Percentiles rank a stretch among this genome's conserved stretches.
Conservation (phyloP, 305 asterid genomes). For the Monarda citriodora region DNA sequence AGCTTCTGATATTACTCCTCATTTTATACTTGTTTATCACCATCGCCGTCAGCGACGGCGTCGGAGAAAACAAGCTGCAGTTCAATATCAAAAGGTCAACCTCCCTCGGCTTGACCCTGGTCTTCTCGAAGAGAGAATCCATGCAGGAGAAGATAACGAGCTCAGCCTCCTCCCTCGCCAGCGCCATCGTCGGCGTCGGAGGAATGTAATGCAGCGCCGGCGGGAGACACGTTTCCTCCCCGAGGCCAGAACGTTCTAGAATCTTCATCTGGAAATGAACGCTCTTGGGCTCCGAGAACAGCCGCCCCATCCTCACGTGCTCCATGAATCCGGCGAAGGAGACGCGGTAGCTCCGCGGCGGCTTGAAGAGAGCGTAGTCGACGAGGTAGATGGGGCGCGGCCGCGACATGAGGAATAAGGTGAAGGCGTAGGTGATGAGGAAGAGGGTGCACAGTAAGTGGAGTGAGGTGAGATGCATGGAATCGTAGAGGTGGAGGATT, state of each 20-base stretch:
- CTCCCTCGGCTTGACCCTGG: slow-evolving; percentile 35
- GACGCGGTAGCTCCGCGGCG: slow-evolving; percentile 32
- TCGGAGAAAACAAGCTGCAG: slow-evolving; percentile 41
- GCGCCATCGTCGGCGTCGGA: slow-evolving; percentile 29
- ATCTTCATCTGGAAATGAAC: slow-evolving; percentile 39
- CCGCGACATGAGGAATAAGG: slow-evolving; percentile 36
- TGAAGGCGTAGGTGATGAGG: slow-evolving; percentile 21
- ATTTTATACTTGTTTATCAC: slow-evolving; percentile 45
- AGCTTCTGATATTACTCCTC: slow-evolving; percentile 49
- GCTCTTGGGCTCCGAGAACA: slow-evolving; percentile 35
- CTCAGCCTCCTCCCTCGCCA: slow-evolving; percentile 45
- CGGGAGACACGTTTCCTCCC: slow-evolving; percentile 43
- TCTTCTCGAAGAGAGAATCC: slow-evolving; percentile 38
- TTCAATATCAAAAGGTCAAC: slow-evolving; percentile 37
- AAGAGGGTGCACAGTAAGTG: slow-evolving; percentile 26
- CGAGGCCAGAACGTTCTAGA: slow-evolving; percentile 48
- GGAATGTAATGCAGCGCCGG: slow-evolving; percentile 43
- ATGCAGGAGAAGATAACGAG: slow-evolving; percentile 40
- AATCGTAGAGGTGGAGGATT: slow-evolving; percentile 18
- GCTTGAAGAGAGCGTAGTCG: slow-evolving; percentile 47
- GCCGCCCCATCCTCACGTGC: slow-evolving; percentile 28
- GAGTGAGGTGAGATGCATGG: slow-evolving; percentile 29
- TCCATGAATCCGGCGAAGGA: slow-evolving; percentile 40
- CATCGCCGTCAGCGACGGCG: slow-evolving; percentile 46
- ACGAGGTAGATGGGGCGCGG: slow-evolving; percentile 38